Base-by-base conservation (phyloP, 1,284 basidiomycete genomes). In the Tilletia indica region DNA sequence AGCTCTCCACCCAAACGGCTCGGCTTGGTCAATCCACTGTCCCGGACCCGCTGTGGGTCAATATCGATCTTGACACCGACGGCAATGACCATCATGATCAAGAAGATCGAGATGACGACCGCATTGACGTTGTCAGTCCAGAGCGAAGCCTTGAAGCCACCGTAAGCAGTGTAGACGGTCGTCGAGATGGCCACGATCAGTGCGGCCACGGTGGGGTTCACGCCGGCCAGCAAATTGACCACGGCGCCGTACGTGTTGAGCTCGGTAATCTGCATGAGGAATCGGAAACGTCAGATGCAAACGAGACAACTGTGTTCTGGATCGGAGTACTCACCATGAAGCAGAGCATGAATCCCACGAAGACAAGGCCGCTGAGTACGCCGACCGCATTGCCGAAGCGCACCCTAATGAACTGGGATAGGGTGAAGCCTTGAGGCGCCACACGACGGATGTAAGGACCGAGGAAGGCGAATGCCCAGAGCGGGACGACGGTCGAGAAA, bases 111-210 rank as follows among this genome's bases (percentile, higher is more conserved):
- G 67, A 84, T 82, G 51, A 83, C 74, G 25, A 82, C 70, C 11
- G 80, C 83, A 67, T 84, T 82, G 61, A 84, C 81, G 71, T 84
- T 84, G 74, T 84, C 83, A 9, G 83, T 84, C 73, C 77, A 83
- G 25, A 84, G 79, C 58, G 81, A 83, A 16, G 83, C 80, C 75
- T 82, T 81, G 78, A 84, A 84, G 49, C 83, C 83, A 63, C 83
- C 83, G 70, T 83, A 83, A 19, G 83, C 76, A 2, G 83, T 84
- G 76, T 84, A 84, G 70, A 83, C 74, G 67, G 82, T 83, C 45
- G 83, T 83, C 63, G 75, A 80, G 56, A 83, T 68, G 11, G 83
- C 82, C 21, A 83, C 74, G 49, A 83, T 74, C 34, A 84, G 73
- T n/a, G 83, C 81, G 6, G 83, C 80, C 49, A 83, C 68, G 31